Evolutionary conservation across 2,329 filamentous ascomycete genomes (phyloP), one percentile per base, ranked within the genome.

Genomic region (Talaromyces sp.): DNA sequence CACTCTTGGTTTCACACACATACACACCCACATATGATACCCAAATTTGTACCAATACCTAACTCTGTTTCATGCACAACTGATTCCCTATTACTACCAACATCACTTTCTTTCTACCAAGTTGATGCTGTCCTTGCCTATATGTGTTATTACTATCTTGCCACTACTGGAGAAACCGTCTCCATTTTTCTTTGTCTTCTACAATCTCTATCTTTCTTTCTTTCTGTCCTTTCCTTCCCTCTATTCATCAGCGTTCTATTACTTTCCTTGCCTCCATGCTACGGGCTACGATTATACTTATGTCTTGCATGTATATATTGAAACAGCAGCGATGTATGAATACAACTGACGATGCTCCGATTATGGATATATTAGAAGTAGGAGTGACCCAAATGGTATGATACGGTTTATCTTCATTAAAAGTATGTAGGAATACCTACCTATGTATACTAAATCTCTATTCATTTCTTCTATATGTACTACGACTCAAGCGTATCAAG

Each of bases 401-500:
- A 37, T 22, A 35, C 16, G 16, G 27, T 54, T 13, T 54, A 16
- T 54, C 31, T 54, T 54, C 50, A 54, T 54, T 54, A 56, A 3
- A 14, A 37, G 37, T 56, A 56, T 37, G 19, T 54, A 35, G 50
- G 50, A 54, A 37, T 54, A 22, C 50, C 50, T 19, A 54, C 27
- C 27, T 22, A 19, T 37, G 13, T 59, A 31, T 59, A 45, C 9
- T 41, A 41, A 2, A 35, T 13, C 11, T 24, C 19, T n/a, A 22
- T 13, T 24, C 2, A 16, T 35, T 3, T 19, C 10, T 16, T 31
- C 41, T 31, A 62, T 19, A 52, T 19, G 27, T 52, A 31, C 49
- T 52, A 13, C 49, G 49, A 33, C 9, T 79, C 78, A 22, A 72
- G 74, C 60, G 70, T 62, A 68, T 79, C 76, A 65, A 80, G 67